Evolutionary conservation across 1,139 yeast species (phyloP), one percentile per base, ranked within the genome.

Genomic region (Zhuliangozyma blackwelliae): DNA sequence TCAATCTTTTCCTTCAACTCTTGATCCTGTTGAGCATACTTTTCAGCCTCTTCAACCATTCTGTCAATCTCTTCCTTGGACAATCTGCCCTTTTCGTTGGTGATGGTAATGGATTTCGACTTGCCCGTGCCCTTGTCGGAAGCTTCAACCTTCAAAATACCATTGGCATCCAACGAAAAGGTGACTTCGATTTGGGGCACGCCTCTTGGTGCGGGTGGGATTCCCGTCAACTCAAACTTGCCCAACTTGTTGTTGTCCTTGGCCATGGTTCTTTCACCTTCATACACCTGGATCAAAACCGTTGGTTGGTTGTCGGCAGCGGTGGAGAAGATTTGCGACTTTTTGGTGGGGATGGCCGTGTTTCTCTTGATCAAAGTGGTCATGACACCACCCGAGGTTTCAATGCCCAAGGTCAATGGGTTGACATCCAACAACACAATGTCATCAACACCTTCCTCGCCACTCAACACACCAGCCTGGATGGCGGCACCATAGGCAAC

Each of bases 11-110:
- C 79, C 67, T 85, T 83, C 43, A 85, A 68, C 58, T 80, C 88
- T 43, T 82, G 80, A 68, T 87, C 96, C 69, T 87, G 90, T 58
- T 82, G 82, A 50, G 95, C 95, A 58, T 72, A 88, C 68, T 84
- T 80, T 70, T 86, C 96, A 49, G 95, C 96, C 63, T 88, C 96
- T 65, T 82, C 88, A 53, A 87, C 95, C 96, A 87, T 88, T 69
- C 89, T 83, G 59, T 87, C 96, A 54, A 87, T 87, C 44, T 87
- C 95, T 46, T 87, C 95, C 71, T 85, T 85, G 44, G 96, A 76
- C 60, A 92, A 79, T 76, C 97, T 86, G 58, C 97, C 97, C 78
- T 90, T 89, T 67, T 92, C 97, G 64, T 92, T 92, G 57, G 92
- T 87, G 66, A 92, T 92, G 47, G 96, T 87, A 59, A 92, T 87